Evolutionary conservation across 768 basidiomycete genomes (phyloP).

Genomic region (Favolaschia claudopus): DNA sequence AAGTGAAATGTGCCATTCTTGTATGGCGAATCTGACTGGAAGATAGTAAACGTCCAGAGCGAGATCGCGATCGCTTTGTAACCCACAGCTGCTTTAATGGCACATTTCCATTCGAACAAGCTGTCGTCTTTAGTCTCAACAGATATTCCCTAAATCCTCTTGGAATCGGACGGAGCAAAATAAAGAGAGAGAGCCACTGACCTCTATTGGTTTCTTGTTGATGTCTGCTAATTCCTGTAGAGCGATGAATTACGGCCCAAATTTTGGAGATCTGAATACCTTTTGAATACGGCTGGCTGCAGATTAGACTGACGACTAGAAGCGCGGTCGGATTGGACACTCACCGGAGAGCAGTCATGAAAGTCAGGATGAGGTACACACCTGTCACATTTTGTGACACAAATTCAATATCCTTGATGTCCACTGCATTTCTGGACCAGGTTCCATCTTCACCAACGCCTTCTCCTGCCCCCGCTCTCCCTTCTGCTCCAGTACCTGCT

Average conservation of each 20-base stretch:
- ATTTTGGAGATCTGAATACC: constrained; percentile 44
- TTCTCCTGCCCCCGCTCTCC: constrained; percentile 13
- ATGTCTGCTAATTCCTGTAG: constrained; percentile 74
- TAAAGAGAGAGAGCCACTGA: constrained; percentile 38
- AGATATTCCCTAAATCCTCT: constrained; percentile 58
- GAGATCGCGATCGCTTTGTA: constrained; percentile 4
- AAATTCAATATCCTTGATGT: no score
- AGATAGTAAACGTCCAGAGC: constrained; percentile 15
- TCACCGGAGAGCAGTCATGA: constrained; percentile 52
- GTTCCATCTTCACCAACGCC: not conserved
- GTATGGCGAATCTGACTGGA: constrained; percentile 81
- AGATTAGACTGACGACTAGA: constrained; percentile 32
- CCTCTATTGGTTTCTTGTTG: constrained; percentile 68
- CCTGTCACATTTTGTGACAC: not conserved
- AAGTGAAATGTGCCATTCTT: constrained; percentile 84
- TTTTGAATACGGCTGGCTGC: constrained; percentile 73
- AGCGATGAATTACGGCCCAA: constrained; percentile 12
- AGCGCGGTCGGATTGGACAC: constrained; percentile 16
- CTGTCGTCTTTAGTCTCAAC: constrained; percentile 76
- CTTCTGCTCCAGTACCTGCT: constrained; percentile 4
- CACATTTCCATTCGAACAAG: constrained; percentile 79
- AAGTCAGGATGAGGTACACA: constrained; percentile 7
- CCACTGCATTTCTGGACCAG: no score
- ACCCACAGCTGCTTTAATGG: constrained; percentile 77
- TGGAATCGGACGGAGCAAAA: constrained; percentile 17